These are phyloP conservation scores for Alectoria sarmentosa DNA, from an alignment of 495 filamentous ascomycete species.

Conservation along the genomic window DNA sequence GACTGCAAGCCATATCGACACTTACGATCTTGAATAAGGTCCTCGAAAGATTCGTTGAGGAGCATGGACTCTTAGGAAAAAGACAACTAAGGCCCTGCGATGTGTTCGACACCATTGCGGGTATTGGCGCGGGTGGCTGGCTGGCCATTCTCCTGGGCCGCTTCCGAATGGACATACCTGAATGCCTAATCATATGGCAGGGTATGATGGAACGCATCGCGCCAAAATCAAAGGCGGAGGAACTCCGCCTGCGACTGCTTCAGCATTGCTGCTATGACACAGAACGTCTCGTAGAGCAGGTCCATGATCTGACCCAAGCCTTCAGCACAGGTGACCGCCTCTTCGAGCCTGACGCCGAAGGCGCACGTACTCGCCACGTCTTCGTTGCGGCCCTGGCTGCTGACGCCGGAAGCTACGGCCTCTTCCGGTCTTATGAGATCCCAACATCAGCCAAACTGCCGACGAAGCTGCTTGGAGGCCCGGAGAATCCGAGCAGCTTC, in stretches of 20 bases:
- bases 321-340: no score
- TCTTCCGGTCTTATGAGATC: slow-evolving; percentile 24
- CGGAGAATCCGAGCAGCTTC: slow-evolving; percentile 10
- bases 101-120: slow-evolving; percentile 25
- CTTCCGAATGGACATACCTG: slow-evolving; percentile 22
- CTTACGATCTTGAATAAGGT: slow-evolving; percentile 23
- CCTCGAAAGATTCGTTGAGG: slow-evolving; percentile 12
- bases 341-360: slow-evolving; percentile 16
- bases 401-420: slow-evolving; percentile 15
- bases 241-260: slow-evolving; percentile 16
- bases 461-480: not conserved
- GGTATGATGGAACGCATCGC: slow-evolving; percentile 11
- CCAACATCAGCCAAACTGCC: no score
- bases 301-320: no score
- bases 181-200: slow-evolving; percentile 12
- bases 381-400: slow-evolving; percentile 19
- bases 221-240: slow-evolving; percentile 14
- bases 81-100: slow-evolving; percentile 24
- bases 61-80: slow-evolving; percentile 16
- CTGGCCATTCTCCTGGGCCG: slow-evolving; percentile 25
- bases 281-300: slow-evolving; percentile 18
- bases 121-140: slow-evolving; percentile 26
- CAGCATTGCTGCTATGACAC: slow-evolving; percentile 22
- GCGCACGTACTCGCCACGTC: slow-evolving; percentile 17
- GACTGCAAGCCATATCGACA: slow-evolving; percentile 23